Evolutionary conservation across 2,329 filamentous ascomycete species (phyloP).

Genomic region (Drechmeria coniospora): DNA sequence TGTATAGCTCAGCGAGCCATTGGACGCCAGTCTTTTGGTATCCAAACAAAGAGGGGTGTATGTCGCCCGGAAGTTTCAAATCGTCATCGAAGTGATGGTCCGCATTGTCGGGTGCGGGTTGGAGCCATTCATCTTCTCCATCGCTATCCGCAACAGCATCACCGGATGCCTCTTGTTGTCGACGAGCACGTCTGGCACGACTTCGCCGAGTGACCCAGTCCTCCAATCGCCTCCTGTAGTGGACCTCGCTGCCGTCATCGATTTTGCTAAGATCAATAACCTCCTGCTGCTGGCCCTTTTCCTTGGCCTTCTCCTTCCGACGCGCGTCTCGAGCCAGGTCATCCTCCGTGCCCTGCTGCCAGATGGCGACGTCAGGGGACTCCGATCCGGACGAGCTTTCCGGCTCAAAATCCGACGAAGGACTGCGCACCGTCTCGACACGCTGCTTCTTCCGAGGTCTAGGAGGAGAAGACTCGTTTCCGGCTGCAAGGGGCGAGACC

Average conservation of each 20-base stretch:
- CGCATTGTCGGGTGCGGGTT: conserved; percentile 67
- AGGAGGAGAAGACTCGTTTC: conserved; percentile 39
- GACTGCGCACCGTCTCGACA: conserved; percentile 19
- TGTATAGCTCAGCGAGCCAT: conserved; percentile 87
- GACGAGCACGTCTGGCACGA: conserved; percentile 23
- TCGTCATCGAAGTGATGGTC: conserved; percentile 63
- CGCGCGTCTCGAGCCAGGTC: conserved; percentile 21
- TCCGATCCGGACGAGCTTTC: conserved; percentile 16
- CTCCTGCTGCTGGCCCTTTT: conserved; percentile 17
- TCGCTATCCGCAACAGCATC: conserved; percentile 24
- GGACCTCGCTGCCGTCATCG: conserved; percentile 76
- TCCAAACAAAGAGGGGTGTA: conserved; percentile 81
- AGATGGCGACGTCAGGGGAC: conserved; percentile 17
- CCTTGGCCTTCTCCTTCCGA: conserved; percentile 27
- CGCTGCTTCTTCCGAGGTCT: conserved; percentile 42
- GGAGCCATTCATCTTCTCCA: conserved; percentile 55
- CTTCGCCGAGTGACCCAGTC: conserved; percentile 51
- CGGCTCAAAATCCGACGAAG: conserved; percentile 31
- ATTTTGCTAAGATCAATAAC: conserved; percentile 40
- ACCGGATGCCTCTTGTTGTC: conserved; percentile 19
- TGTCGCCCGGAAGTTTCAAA: conserved; percentile 76
- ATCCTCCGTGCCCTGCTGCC: conserved; percentile 24
- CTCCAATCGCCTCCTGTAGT: conserved; percentile 61
- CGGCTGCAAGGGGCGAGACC: conserved; percentile 5
- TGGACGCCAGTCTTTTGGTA: conserved; percentile 96